phyloP scores from a whole-genome alignment of 257 asterid genomes.

The Thymus mandschuricus region DNA sequence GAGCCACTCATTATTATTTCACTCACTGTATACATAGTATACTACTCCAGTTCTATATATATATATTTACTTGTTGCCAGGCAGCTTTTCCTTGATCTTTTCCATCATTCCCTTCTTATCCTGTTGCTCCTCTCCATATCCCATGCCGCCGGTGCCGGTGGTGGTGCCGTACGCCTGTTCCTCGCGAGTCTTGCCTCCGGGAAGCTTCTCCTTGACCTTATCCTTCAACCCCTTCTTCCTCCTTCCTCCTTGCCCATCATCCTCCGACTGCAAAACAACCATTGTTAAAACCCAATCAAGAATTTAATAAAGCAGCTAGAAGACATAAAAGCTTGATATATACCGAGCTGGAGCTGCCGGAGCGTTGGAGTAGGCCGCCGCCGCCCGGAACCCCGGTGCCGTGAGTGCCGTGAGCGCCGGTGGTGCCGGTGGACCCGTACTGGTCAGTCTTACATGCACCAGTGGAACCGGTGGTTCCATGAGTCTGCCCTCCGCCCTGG shows the following conservation, averaged over 20 bases:
- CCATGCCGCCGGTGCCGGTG: background rate
- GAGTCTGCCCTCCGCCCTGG: background rate
- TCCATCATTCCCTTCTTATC: constrained; percentile 86
- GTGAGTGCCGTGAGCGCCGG: constrained; percentile 18
- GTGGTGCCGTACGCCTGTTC: constrained; percentile 26
- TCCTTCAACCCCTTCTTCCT: constrained; percentile 65
- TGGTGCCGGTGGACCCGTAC: constrained; percentile 23
- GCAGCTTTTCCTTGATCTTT: constrained; percentile 83
- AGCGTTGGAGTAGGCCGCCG: constrained; percentile 43
- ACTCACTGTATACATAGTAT: background rate
- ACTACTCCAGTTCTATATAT: background rate
- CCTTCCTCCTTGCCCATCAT: constrained; percentile 60
- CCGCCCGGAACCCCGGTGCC: constrained; percentile 25
- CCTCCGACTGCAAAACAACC: constrained; percentile 40
- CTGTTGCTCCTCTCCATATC: constrained; percentile 36
- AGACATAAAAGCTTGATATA: background rate
- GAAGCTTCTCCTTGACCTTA: constrained; percentile 53
- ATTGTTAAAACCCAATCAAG: background rate
- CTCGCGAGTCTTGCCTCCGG: constrained; percentile 52
- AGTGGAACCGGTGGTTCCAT: constrained; percentile 19
- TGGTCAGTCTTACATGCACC: constrained; percentile 11
- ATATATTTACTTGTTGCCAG: constrained; percentile 37
- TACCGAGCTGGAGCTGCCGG: constrained; percentile 62
- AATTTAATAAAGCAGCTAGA: background rate
- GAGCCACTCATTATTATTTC: constrained; percentile 2